A percentile compares a stretch with the other conserved stretches of the same genome.
phyloP scores from a whole-genome alignment of 2,329 filamentous ascomycete genomes.

The Talaromyces islandicus region DNA sequence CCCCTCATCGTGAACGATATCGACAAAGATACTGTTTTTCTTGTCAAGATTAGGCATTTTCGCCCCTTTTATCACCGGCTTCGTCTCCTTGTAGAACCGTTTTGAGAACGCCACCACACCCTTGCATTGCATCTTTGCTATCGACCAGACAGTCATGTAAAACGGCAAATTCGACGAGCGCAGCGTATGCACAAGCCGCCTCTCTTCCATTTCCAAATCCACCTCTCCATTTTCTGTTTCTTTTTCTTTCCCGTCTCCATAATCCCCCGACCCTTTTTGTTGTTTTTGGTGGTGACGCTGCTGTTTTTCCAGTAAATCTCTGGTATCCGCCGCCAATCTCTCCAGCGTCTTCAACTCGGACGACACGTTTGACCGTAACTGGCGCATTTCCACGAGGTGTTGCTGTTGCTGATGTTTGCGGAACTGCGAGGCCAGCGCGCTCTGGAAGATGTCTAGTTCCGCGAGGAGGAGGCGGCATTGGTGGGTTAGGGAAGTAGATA shows the following conservation, averaged over 20 bases:
- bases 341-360: conserved; percentile 45
- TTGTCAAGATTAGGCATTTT: conserved; percentile 32
- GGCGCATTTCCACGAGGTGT: conserved; percentile 42
- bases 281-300: neutral
- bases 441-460: conserved; percentile 42
- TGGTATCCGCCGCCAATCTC: conserved; percentile 30
- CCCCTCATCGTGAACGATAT: conserved; percentile 59
- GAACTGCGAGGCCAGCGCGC: conserved; percentile 32
- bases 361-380: conserved; percentile 43
- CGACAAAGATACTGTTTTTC: conserved; percentile 52
- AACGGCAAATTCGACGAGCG: conserved; percentile 63
- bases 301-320: conserved; percentile 1
- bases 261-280: neutral
- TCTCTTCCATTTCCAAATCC: conserved; percentile 15
- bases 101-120: conserved; percentile 55
- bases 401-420: conserved; percentile 35
- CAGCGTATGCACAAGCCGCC: conserved; percentile 48
- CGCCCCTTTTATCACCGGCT: conserved; percentile 2
- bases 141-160: conserved; percentile 57
- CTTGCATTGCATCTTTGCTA: conserved; percentile 50
- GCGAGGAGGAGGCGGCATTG: conserved; percentile 37
- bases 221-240: conserved; percentile 19
- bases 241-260: neutral
- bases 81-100: conserved; percentile 45
- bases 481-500: conserved; percentile 27